These are phyloP conservation scores for Aspergillus tanneri DNA, from an alignment of 2,329 filamentous ascomycete species.

Conservation along the genomic window DNA sequence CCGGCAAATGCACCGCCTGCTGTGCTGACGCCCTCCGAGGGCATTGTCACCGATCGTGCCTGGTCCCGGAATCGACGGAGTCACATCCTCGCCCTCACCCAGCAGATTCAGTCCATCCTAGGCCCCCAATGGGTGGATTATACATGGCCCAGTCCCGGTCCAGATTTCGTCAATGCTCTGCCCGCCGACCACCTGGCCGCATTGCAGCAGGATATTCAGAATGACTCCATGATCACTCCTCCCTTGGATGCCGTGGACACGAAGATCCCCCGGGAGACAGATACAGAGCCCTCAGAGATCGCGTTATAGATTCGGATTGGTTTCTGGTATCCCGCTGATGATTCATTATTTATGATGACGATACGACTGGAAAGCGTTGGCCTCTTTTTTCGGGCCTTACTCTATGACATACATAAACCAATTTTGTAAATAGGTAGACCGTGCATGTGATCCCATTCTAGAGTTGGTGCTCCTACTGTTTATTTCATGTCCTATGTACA, in stretches of 20 bases:
- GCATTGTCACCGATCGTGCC: constrained; percentile 38
- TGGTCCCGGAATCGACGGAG: constrained; percentile 39
- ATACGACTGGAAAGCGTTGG: no score
- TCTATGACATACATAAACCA: no score
- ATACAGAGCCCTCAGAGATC: constrained; percentile 7
- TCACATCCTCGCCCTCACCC: constrained; percentile 37
- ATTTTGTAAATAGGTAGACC: no score
- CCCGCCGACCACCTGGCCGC: constrained; percentile 29
- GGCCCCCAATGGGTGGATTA: constrained; percentile 47
- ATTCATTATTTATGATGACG: no score
- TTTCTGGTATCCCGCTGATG: no score
- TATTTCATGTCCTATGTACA: no score
- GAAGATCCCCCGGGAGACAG: constrained; percentile 20
- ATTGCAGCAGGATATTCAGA: constrained; percentile 8
- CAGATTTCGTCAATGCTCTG: constrained; percentile 43
- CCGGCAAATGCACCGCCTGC: constrained; percentile 15
- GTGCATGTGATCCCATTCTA: no score
- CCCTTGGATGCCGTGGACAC: constrained; percentile 31
- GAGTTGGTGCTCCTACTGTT: no score
- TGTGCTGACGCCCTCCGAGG: constrained; percentile 39
- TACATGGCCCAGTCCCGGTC: constrained; percentile 44
- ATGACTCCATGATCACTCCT: constrained; percentile 30
- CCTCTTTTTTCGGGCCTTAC: no score
- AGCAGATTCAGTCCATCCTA: constrained; percentile 40
- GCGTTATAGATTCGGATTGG: constrained; percentile 8